Evolutionary conservation across 2,329 filamentous ascomycete genomes (phyloP), one percentile per base, ranked within the genome.

Genomic region (Westerdykella sp.): DNA sequence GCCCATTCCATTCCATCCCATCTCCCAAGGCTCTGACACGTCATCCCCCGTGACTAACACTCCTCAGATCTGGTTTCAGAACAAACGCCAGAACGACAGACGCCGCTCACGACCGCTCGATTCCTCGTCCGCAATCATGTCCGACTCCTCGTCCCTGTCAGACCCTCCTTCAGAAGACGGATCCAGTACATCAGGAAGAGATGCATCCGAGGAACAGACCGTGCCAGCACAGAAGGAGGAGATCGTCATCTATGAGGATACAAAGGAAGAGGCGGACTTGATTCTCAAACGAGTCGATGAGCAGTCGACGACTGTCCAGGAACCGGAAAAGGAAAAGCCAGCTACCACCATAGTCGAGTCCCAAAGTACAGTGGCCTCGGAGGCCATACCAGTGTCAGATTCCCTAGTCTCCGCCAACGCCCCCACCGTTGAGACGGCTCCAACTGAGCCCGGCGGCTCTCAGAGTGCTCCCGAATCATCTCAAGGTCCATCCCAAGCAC

Each of bases 61-160:
- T 15, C 34, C 34, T 35, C 54, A 96, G 91, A 95, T 96, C 57
- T 97, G 91, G 91, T 96, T 96, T 70, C 91, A 96, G 62, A 96
- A 96, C 62, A 81, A 89, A 60, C 80, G 91, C 53, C 91, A 97
- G 67, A 95, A 94, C 68, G 87, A 94, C 65, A 80, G 91, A 56
- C 81, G 91, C 54, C 94, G 91, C 72, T 88, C 87, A 43, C 84
- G 87, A 55, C 89, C 90, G 37, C 76, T 95, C 31, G 60, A 66
- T 16, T 48, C 63, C 18, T 65, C 63, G 5, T 56, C 53, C 18
- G 53, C 63, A 14, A 48, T 64, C 6, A 61, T 66, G 61, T 66
- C 61, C 28, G 63, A 60, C 23, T 66, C 62, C 9, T 64, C 62
- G 31, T 59, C 47, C 49, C 62, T 65, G 60, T 66, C 62, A 15